Percentiles rank a stretch among this genome's conserved stretches.
These are phyloP conservation scores for Carex kokanica DNA, from an alignment of 176 grass and related monocot genomes.

Conservation along the genomic window DNA sequence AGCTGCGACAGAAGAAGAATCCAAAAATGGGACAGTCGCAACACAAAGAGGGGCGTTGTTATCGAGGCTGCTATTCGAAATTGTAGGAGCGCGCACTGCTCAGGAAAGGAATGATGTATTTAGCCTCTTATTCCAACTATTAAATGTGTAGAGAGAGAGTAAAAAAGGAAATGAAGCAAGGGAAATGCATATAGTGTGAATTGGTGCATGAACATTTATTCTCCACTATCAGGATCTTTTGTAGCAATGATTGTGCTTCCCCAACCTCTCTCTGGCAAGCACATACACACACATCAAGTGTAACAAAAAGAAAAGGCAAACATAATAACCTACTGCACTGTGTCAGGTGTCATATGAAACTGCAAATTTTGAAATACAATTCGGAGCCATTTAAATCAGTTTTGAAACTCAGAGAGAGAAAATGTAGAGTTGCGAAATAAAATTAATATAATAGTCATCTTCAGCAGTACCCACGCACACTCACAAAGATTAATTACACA, in stretches of 20 bases:
- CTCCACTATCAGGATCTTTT: not conserved
- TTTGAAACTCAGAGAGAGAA: not conserved
- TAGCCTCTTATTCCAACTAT: not conserved
- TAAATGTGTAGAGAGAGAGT: not conserved
- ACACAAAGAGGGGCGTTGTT: not conserved
- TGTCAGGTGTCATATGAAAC: not conserved
- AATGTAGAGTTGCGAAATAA: not conserved
- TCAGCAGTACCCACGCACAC: not conserved
- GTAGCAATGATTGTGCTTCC: not conserved
- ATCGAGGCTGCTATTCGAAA: not conserved
- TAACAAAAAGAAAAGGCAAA: not conserved
- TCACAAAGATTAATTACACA: not conserved
- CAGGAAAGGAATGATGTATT: not conserved
- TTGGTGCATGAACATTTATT: not conserved
- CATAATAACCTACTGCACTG: not conserved
- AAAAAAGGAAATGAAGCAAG: not conserved
- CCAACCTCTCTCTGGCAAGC: not conserved
- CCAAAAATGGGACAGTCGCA: not conserved
- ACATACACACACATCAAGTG: not conserved
- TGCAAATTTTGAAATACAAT: not conserved
- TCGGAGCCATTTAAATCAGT: not conserved
- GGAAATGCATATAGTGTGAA: not conserved
- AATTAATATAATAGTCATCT: not conserved
- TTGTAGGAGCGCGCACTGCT: not conserved
- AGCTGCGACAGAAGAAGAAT: not conserved